Evolutionary conservation across 2,329 filamentous ascomycete species (phyloP), one percentile per base, ranked within the genome.

Genomic region (Ascochyta clinopodiicola): DNA sequence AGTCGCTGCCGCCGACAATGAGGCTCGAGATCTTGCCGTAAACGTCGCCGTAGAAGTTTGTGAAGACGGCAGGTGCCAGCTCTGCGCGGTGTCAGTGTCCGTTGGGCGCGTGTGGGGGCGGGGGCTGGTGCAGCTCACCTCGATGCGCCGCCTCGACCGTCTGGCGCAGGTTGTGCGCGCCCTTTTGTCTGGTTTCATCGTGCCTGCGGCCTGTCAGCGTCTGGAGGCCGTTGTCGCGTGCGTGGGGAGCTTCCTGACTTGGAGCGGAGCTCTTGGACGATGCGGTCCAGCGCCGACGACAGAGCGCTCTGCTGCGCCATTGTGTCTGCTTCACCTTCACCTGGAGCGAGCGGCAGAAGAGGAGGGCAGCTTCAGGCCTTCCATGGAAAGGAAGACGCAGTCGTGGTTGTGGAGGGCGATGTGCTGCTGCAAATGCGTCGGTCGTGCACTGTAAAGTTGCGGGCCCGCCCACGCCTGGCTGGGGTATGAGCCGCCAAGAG

Each of bases 1-100:
- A 89, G 74, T 96, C 93, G 78, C 86, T 89, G 61, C 92, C 91
- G 74, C 94, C 91, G 43, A 92, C 87, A 59, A 96, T 92, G 62
- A 98, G 83, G 62, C 84, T 80, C 51, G 86, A 86, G 67, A 91
- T 88, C 54, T 85, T 84, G 63, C 81, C 79, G 70, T 86, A 88
- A 60, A 90, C 83, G 52, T 85, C 81, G 69, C 84, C 86, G 73
- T 90, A 90, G 75, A 87, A 88, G 63, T 84, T 82, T 55, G 82
- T 78, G 77, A 98, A 98, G 61, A 89, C 87, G 71, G 95, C 92
- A 48, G 89, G 84, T 22, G 86, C 85, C 72, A 95, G 85, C 77
- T 98, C 95, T 88, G 68, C 51, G 46, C 47, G 35, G 34, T 43
- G 57, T 63, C 56, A 75, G 64, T 43, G 57, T 63, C 56, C 74